phyloP scores from a whole-genome alignment of 306 rosid genomes.

The Luffa aegyptiaca region DNA sequence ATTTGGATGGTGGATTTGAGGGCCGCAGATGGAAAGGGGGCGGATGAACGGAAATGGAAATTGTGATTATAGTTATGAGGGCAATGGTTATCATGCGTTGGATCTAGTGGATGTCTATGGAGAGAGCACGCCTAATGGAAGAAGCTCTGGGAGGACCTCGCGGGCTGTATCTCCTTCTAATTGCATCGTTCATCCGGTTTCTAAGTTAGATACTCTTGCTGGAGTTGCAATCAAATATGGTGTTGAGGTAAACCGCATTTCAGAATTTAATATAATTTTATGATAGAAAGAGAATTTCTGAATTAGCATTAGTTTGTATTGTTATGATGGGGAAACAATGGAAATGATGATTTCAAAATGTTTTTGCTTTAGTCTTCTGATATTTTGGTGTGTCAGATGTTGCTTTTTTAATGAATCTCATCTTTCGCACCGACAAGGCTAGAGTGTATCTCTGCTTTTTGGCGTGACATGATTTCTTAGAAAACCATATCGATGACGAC shows the following conservation, averaged over 20 bases:
- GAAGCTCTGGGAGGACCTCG: constrained; percentile 6
- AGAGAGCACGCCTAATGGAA: constrained; percentile 12
- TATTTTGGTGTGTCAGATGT: background rate
- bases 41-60: constrained; percentile 26
- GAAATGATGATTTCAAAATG: background rate
- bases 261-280: background rate
- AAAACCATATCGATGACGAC: background rate
- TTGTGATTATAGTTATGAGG: background rate
- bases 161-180: constrained; percentile 16
- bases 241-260: constrained; percentile 49
- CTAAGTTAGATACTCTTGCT: constrained; percentile 77
- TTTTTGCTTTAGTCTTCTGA: background rate
- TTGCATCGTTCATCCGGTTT: constrained; percentile 51
- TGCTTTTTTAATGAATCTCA: background rate
- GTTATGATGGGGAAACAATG: background rate
- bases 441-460: background rate
- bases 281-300: background rate
- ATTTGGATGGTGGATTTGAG: constrained; percentile 20
- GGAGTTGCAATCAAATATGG: constrained; percentile 94
- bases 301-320: background rate
- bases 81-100: constrained; percentile 14
- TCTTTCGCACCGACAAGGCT: background rate
- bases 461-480: background rate
- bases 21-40: constrained; percentile 40
- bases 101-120: constrained; percentile 12